A percentile compares a stretch with the other conserved stretches of the same genome.
Evolutionary conservation across 495 filamentous ascomycete genomes (phyloP).

Genomic region (Podospora pseudoanserina): DNA sequence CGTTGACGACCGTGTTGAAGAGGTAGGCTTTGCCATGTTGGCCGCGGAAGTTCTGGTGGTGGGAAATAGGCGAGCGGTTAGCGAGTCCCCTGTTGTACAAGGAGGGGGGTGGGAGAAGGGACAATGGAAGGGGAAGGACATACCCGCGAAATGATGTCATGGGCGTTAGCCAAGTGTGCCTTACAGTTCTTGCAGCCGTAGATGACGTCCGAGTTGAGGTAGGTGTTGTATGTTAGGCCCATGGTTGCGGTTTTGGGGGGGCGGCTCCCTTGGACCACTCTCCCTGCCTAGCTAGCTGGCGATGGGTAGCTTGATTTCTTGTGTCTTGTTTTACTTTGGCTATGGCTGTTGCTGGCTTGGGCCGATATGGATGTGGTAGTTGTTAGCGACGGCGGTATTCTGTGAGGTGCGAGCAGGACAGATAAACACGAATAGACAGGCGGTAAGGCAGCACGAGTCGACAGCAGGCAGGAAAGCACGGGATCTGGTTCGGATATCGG

Average conservation of each 20-base stretch:
- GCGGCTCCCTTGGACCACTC: not conserved
- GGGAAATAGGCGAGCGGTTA: not conserved
- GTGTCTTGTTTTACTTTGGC: not conserved
- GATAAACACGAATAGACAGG: too few species aligned
- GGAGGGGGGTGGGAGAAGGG: not conserved
- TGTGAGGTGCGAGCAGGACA: too few species aligned
- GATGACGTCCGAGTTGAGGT: slow-evolving; percentile 83
- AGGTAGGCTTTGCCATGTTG: slow-evolving; percentile 98
- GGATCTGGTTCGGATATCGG: not conserved
- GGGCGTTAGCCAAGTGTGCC: slow-evolving; percentile 88
- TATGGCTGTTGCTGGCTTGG: not conserved
- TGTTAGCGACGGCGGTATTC: too few species aligned
- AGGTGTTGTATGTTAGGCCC: slow-evolving; percentile 95
- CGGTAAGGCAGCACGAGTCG: too few species aligned
- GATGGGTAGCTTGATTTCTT: not conserved
- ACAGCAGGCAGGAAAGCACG: not conserved
- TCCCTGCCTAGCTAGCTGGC: not conserved
- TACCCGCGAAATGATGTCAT: slow-evolving; percentile 94
- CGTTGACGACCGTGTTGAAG: slow-evolving; percentile 91
- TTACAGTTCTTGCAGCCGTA: slow-evolving; percentile 97
- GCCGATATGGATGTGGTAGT: too few species aligned
- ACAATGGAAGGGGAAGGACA: slow-evolving; percentile 25
- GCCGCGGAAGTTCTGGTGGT: slow-evolving; percentile 85
- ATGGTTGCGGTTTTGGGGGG: slow-evolving; percentile 47
- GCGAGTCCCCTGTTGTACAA: not conserved